A percentile compares a stretch with the other conserved stretches of the same genome.
Conservation (phyloP, 441 rosid species). For the Populus hybrid region DNA sequence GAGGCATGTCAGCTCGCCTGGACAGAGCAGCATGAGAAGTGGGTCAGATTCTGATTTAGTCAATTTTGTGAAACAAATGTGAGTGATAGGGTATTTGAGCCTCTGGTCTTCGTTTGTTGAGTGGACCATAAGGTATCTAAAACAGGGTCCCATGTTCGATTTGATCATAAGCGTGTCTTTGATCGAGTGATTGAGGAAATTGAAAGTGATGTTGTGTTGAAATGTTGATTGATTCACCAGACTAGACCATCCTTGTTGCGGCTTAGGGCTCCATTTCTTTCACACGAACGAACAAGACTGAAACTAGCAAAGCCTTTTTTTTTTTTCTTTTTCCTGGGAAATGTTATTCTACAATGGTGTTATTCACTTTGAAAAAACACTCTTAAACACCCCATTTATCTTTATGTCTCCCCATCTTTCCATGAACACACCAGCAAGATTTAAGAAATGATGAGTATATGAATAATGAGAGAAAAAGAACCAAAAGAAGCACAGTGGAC, state of each 20-base stretch:
- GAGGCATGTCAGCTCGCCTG: not conserved
- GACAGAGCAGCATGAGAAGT: constrained; percentile 1
- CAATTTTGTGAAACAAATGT: constrained; percentile 13
- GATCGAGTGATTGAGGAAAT: not conserved
- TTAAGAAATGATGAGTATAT: not conserved
- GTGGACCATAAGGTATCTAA: constrained; percentile 28
- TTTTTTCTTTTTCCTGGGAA: not conserved
- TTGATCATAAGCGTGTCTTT: constrained; percentile 11
- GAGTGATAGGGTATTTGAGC: constrained; percentile 17
- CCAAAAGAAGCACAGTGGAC: no score
- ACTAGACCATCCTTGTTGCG: not conserved
- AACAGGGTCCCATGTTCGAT: constrained; percentile 33
- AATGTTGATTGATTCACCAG: not conserved
- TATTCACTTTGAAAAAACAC: no score
- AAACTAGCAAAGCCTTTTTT: no score
- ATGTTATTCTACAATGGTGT: not conserved
- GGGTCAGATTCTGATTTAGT: constrained; percentile 28
- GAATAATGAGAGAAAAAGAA: no score
- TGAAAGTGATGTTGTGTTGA: not conserved
- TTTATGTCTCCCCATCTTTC: not conserved
- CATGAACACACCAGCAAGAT: not conserved
- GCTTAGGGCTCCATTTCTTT: constrained; percentile 9
- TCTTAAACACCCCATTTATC: no score
- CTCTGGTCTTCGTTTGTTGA: constrained; percentile 20
- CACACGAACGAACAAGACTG: not conserved